phyloP scores from a whole-genome alignment of 2,329 filamentous ascomycete genomes.

The Sarocladiaceae sp. region DNA sequence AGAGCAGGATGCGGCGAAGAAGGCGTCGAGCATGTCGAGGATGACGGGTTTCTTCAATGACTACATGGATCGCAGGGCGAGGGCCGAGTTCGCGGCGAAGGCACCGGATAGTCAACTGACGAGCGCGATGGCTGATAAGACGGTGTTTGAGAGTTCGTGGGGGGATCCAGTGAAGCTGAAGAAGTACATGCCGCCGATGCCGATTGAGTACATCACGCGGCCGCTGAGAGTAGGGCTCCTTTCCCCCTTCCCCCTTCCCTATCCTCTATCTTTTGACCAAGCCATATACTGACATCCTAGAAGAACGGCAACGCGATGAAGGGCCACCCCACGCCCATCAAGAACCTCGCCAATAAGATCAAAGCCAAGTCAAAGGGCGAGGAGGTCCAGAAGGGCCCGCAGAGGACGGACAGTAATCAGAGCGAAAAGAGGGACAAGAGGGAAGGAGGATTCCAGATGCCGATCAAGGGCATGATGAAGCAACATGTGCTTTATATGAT shows the following conservation, averaged over 20 bases:
- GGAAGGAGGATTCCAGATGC: background rate
- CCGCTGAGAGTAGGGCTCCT: background rate
- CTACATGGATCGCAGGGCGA: background rate
- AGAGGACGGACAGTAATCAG: background rate
- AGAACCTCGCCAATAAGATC: constrained; percentile 3
- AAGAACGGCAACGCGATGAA: background rate
- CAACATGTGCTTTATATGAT: background rate
- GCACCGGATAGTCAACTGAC: background rate
- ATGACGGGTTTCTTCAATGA: constrained; percentile 2
- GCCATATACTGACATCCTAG: too few relatives aligned
- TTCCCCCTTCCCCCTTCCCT: too few relatives aligned
- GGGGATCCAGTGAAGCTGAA: background rate
- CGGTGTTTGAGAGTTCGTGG: background rate
- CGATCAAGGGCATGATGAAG: background rate
- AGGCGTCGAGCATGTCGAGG: background rate
- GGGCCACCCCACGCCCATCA: background rate
- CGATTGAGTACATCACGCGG: background rate
- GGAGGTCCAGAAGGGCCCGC: background rate
- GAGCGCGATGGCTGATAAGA: background rate
- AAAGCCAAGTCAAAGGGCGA: constrained; percentile 9
- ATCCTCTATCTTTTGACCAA: too few relatives aligned
- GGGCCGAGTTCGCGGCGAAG: constrained; percentile 1
- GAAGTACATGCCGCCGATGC: background rate
- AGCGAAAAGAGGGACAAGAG: background rate
- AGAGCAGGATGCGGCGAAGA: background rate